Evolutionary conservation across 2,329 filamentous ascomycete genomes (phyloP).

Genomic region (Colletotrichum sansevieriae): DNA sequence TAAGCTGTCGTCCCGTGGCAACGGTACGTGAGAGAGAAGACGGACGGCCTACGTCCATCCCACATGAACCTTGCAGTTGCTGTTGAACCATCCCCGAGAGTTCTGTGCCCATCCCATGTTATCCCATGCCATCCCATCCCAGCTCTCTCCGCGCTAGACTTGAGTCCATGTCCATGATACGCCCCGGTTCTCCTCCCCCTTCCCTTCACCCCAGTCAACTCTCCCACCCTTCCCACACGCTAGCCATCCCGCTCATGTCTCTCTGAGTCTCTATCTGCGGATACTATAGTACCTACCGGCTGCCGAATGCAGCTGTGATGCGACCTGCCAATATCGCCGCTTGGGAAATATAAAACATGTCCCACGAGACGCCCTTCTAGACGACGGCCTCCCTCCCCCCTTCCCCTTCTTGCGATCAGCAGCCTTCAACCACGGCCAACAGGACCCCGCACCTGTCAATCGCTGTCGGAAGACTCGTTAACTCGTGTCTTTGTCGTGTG

Average conservation of each 20-base stretch:
- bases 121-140: background rate
- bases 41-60: slow-evolving; percentile 2
- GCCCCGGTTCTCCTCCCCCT: background rate
- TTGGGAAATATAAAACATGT: slow-evolving; percentile 36
- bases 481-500: slow-evolving; percentile 36
- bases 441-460: slow-evolving; percentile 24
- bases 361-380: slow-evolving; percentile 1
- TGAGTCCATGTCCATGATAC: slow-evolving; percentile 35
- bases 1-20: slow-evolving; percentile 36
- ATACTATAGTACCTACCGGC: slow-evolving; percentile 32
- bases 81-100: slow-evolving; percentile 15
- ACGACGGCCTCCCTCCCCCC: background rate
- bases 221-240: slow-evolving; percentile 26
- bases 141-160: slow-evolving; percentile 11
- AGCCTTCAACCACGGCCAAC: slow-evolving; percentile 32
- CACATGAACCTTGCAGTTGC: slow-evolving; percentile 31
- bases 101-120: slow-evolving; percentile 10
- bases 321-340: slow-evolving; percentile 26
- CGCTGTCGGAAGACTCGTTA: slow-evolving; percentile 40
- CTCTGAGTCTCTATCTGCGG: slow-evolving; percentile 37
- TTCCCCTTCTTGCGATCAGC: slow-evolving; percentile 22
- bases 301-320: slow-evolving; percentile 39
- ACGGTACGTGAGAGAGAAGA: slow-evolving; percentile 27
- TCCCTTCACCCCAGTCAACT: background rate
- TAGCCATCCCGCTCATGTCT: slow-evolving; percentile 25